Evolutionary conservation across 352 stramenopile species (phyloP).

Genomic region (Blastocystis sp.): DNA sequence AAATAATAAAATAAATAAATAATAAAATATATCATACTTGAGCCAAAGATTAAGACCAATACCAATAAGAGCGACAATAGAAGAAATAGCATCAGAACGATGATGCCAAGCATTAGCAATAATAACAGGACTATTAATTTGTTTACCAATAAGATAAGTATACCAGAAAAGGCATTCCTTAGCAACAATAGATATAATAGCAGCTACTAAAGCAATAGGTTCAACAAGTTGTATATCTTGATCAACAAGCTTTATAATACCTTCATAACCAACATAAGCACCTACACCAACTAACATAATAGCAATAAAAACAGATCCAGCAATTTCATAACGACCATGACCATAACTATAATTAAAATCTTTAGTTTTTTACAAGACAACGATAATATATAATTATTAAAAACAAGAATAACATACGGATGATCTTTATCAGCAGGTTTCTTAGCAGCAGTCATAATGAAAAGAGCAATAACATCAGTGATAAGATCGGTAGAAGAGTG

Average conservation of each 20-base stretch:
- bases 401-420: too few relatives aligned
- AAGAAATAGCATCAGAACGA: conserved; percentile 67
- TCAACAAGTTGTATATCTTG: not conserved
- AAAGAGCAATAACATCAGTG: conserved; percentile 63
- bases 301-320: conserved; percentile 61
- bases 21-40: too few relatives aligned
- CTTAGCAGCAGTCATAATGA: conserved; percentile 56
- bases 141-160: conserved; percentile 58
- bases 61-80: conserved; percentile 52
- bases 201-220: conserved; percentile 41
- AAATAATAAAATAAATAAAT: conserved; percentile 9
- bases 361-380: not conserved
- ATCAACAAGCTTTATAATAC: conserved; percentile 45
- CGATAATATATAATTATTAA: not conserved
- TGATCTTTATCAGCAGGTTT: conserved; percentile 59
- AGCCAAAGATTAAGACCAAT: conserved; percentile 13
- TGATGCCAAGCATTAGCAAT: conserved; percentile 74
- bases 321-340: conserved; percentile 66
- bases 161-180: conserved; percentile 62
- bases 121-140: conserved; percentile 56
- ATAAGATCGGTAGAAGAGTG: conserved; percentile 64
- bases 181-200: conserved; percentile 55
- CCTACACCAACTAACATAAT: conserved; percentile 58
- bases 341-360: too few relatives aligned
- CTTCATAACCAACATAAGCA: conserved; percentile 52